phyloP scores from a whole-genome alignment of 2,329 filamentous ascomycete genomes.

The Venturia asperata region DNA sequence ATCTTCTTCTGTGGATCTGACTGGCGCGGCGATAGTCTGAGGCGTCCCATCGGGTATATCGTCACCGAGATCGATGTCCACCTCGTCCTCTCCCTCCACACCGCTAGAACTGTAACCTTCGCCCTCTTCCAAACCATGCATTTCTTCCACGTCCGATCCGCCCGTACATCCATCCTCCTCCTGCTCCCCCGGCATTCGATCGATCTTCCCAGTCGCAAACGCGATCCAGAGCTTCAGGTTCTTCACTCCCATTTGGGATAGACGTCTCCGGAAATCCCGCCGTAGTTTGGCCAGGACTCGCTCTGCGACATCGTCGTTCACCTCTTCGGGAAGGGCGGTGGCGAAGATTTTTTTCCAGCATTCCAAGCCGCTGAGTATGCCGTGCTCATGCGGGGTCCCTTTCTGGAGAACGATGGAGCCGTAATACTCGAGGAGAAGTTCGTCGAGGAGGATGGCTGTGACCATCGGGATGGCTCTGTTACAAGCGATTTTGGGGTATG shows the following conservation, averaged over 20 bases:
- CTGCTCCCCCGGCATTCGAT: not conserved
- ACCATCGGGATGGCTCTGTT: constrained; percentile 12
- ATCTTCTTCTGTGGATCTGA: not conserved
- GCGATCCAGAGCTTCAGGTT: not conserved
- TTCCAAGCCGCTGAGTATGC: not conserved
- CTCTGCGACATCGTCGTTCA: not conserved
- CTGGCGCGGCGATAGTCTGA: not conserved
- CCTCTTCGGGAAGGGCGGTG: not conserved
- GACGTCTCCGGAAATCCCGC: not conserved
- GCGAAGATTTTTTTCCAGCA: constrained; percentile 8
- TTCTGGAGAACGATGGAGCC: not conserved
- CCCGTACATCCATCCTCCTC: not conserved
- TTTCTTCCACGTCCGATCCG: not conserved
- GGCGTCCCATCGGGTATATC: not conserved
- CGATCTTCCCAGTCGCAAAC: not conserved
- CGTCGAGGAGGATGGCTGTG: not conserved
- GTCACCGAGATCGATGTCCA: not conserved
- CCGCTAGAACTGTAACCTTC: not conserved
- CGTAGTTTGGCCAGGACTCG: not conserved
- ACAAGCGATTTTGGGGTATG: constrained; percentile 8
- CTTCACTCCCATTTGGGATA: not conserved
- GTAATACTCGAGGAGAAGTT: constrained; percentile 5
- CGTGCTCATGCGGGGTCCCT: not conserved
- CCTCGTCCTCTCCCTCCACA: not conserved
- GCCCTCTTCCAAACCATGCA: not conserved